phyloP scores from a whole-genome alignment of 2,329 filamentous ascomycete genomes.

The Acephala macrosclerotiorum region DNA sequence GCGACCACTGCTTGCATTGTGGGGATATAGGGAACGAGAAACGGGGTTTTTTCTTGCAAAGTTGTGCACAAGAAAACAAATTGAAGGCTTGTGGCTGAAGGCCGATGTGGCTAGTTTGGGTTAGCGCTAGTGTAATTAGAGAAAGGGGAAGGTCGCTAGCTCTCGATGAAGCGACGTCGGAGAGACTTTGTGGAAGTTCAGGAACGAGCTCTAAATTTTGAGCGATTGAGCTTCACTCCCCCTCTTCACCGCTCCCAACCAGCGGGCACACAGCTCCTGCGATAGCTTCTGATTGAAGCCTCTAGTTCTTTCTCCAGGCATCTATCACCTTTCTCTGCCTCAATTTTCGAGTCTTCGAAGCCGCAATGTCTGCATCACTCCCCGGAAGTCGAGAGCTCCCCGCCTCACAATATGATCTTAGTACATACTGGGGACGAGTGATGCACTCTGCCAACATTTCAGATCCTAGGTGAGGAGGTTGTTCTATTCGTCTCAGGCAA shows the following conservation, averaged over 20 bases:
- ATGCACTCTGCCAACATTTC: slow-evolving; percentile 87
- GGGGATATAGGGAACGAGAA: too few species aligned
- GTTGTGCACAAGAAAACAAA: too few species aligned
- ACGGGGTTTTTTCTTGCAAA: too few species aligned
- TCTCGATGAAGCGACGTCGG: slow-evolving; percentile 10
- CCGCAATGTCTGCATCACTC: slow-evolving; percentile 68
- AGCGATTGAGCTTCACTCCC: slow-evolving; percentile 5
- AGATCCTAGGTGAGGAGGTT: slow-evolving; percentile 84
- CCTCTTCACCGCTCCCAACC: slow-evolving; percentile 1
- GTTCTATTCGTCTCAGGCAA: slow-evolving; percentile 17
- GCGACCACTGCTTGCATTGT: too few species aligned
- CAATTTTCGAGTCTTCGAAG: not conserved
- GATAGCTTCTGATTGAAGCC: not conserved
- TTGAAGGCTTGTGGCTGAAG: too few species aligned
- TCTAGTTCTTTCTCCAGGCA: not conserved
- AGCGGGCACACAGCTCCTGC: not conserved
- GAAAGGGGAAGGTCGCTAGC: too few species aligned
- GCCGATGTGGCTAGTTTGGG: too few species aligned
- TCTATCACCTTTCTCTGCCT: not conserved
- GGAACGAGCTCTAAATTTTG: slow-evolving; percentile 4
- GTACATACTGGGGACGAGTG: slow-evolving; percentile 94
- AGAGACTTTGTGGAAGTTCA: not conserved
- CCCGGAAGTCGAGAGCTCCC: slow-evolving; percentile 82
- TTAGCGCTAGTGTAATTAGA: too few species aligned
- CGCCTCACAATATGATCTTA: slow-evolving; percentile 89